phyloP scores from a whole-genome alignment of 2,329 filamentous ascomycete species.

The Paecilomyces formosus region DNA sequence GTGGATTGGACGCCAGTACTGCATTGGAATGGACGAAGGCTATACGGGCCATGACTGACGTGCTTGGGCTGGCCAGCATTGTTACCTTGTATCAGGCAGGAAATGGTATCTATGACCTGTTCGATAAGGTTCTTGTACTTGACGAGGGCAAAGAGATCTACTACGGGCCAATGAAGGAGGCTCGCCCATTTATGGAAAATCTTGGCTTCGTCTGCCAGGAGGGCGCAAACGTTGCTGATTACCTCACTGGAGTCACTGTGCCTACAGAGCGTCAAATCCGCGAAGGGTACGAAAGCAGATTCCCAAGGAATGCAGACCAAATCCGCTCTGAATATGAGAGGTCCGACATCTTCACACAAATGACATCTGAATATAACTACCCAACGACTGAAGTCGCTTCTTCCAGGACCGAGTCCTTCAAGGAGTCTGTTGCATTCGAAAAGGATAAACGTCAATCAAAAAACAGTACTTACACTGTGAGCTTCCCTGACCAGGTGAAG shows the following conservation, averaged over 20 bases:
- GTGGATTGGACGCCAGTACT: slow-evolving; percentile 59
- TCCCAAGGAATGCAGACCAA: slow-evolving; percentile 35
- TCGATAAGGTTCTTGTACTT: slow-evolving; percentile 63
- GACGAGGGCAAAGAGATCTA: slow-evolving; percentile 60
- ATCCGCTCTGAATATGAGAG: slow-evolving; percentile 47
- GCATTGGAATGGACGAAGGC: slow-evolving; percentile 56
- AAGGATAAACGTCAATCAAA: slow-evolving; percentile 49
- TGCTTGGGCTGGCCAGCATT: slow-evolving; percentile 52
- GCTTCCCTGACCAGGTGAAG: slow-evolving; percentile 49
- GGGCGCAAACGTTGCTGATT: slow-evolving; percentile 59
- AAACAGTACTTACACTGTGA: slow-evolving; percentile 50
- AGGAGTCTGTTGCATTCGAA: slow-evolving; percentile 44
- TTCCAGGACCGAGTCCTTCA: slow-evolving; percentile 47
- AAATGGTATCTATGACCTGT: slow-evolving; percentile 61
- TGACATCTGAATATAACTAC: slow-evolving; percentile 52
- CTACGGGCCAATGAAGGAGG: slow-evolving; percentile 54
- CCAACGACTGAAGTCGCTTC: slow-evolving; percentile 44
- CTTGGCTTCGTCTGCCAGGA: slow-evolving; percentile 57
- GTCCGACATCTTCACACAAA: slow-evolving; percentile 42
- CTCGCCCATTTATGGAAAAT: slow-evolving; percentile 57
- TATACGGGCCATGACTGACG: slow-evolving; percentile 57
- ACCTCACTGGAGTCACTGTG: slow-evolving; percentile 58
- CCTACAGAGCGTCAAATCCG: slow-evolving; percentile 41
- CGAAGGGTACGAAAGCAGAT: slow-evolving; percentile 35
- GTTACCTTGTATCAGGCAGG: slow-evolving; percentile 64